Conservation (phyloP, 768 basidiomycete species). For the Termitomyces sp. region DNA sequence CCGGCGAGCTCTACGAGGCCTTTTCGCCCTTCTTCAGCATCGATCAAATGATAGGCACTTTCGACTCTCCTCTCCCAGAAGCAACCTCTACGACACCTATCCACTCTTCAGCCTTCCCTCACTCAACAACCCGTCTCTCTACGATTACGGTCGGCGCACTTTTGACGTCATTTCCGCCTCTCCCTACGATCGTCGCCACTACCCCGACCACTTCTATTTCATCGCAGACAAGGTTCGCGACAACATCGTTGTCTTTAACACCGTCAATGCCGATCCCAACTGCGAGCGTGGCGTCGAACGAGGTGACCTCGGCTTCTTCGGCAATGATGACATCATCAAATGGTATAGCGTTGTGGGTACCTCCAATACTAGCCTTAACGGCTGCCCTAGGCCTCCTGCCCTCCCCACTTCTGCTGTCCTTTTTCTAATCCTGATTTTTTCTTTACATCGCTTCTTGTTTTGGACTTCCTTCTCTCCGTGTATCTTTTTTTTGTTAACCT, state of each 20-base stretch:
- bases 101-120: constrained; percentile 29
- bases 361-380: background rate
- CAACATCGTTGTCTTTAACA: constrained; percentile 10
- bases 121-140: constrained; percentile 25
- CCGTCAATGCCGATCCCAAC: constrained; percentile 11
- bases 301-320: background rate
- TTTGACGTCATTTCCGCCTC: constrained; percentile 18
- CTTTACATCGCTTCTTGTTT: background rate
- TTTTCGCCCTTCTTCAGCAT: constrained; percentile 59
- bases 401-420: background rate
- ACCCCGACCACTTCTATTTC: constrained; percentile 3
- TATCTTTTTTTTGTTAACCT: constrained; percentile 6
- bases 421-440: constrained; percentile 5
- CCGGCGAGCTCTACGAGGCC: constrained; percentile 24
- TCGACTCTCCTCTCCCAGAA: constrained; percentile 40
- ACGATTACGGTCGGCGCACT: constrained; percentile 34
- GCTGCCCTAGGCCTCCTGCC: background rate
- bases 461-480: background rate
- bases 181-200: constrained; percentile 3
- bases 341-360: background rate
- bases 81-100: constrained; percentile 41
- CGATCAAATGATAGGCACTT: constrained; percentile 55
- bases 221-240: constrained; percentile 15
- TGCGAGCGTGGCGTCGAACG: constrained; percentile 3
- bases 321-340: constrained; percentile 8